These are phyloP conservation scores for Vachellia collinsii DNA, from an alignment of 306 rosid genomes.

Conservation along the genomic window DNA sequence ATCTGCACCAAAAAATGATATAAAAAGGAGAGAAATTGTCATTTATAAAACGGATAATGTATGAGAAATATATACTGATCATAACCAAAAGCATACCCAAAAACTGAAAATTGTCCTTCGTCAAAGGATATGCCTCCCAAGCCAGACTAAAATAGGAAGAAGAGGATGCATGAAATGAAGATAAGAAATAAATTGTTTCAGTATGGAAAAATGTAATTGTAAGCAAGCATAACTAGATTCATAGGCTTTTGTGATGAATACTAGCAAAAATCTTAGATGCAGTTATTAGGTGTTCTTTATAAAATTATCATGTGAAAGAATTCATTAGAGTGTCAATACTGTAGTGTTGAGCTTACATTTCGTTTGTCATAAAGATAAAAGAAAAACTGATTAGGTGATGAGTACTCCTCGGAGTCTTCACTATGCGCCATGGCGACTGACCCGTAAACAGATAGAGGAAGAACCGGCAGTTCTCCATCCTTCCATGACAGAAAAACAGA, in stretches of 20 bases:
- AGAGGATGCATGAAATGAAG: not conserved
- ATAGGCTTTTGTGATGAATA: not conserved
- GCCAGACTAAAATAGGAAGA: constrained; percentile 65
- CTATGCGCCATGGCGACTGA: constrained; percentile 96
- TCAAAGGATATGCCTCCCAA: constrained; percentile 98
- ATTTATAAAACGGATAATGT: not conserved
- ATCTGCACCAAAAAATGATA: constrained; percentile 42
- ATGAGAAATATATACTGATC: not conserved
- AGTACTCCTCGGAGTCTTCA: constrained; percentile 83
- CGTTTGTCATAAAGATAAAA: constrained; percentile 90
- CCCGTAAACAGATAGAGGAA: constrained; percentile 91
- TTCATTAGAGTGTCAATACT: not conserved
- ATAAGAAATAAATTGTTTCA: constrained; percentile 15
- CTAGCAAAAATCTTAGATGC: not conserved
- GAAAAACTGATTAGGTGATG: constrained; percentile 89
- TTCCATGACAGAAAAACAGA: constrained; percentile 39
- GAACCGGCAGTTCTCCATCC: constrained; percentile 97
- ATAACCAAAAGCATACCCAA: constrained; percentile 59
- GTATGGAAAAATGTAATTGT: not conserved
- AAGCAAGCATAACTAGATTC: constrained; percentile 17
- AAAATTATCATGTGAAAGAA: not conserved
- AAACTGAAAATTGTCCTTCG: constrained; percentile 96
- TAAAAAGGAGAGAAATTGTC: not conserved
- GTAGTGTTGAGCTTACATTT: constrained; percentile 54
- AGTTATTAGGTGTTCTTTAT: not conserved